Percentiles rank a stretch among this genome's conserved stretches.
Conservation (phyloP, 2,329 filamentous ascomycete species). For the Tolypocladium endophyticum region DNA sequence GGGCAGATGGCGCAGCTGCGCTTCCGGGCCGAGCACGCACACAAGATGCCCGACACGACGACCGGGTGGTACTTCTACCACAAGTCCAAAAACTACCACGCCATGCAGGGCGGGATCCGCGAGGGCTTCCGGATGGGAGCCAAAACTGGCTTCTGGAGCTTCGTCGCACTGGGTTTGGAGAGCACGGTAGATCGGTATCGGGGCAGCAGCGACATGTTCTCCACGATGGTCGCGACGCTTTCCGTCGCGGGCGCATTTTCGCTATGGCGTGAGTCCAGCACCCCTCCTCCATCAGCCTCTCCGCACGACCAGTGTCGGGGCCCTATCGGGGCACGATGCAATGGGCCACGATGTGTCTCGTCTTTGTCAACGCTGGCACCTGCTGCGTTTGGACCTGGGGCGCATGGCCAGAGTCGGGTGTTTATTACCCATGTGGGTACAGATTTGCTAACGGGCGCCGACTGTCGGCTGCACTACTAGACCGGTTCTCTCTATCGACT, state of each 20-base stretch:
- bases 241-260: slow-evolving; percentile 82
- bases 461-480: slow-evolving; percentile 32
- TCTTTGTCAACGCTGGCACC: not conserved
- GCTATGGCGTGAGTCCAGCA: slow-evolving; percentile 57
- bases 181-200: slow-evolving; percentile 61
- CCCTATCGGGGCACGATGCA: not conserved
- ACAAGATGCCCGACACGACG: slow-evolving; percentile 74
- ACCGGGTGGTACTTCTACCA: slow-evolving; percentile 98
- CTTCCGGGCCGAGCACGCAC: slow-evolving; percentile 92
- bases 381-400: not conserved
- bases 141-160: slow-evolving; percentile 61
- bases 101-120: slow-evolving; percentile 63
- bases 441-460: slow-evolving; percentile 15
- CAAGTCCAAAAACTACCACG: slow-evolving; percentile 92
- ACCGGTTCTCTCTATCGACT: slow-evolving; percentile 68
- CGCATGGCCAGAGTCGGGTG: slow-evolving; percentile 13
- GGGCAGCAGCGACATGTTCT: slow-evolving; percentile 63
- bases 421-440: slow-evolving; percentile 12
- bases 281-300: not conserved
- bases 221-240: slow-evolving; percentile 72
- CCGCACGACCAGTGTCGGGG: not conserved
- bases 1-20: slow-evolving; percentile 65
- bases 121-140: slow-evolving; percentile 69
- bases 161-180: slow-evolving; percentile 71
- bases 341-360: not conserved